These are phyloP conservation scores for Camelina hispida DNA, from an alignment of 345 rosid species.

Conservation along the genomic window DNA sequence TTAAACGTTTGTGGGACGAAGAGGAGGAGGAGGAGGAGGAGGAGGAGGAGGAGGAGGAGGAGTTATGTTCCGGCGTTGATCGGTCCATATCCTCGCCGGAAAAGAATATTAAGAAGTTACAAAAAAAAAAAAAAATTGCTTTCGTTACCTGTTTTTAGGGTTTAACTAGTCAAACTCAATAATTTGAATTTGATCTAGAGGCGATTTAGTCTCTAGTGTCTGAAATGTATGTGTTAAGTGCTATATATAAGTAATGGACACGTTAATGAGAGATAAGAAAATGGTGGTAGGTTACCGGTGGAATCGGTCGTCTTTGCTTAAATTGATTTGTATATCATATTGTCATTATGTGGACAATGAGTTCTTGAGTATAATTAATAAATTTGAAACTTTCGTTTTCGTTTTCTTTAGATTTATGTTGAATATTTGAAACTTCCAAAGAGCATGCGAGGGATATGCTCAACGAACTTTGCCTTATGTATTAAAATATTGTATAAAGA, in stretches of 20 bases:
- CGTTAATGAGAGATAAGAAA: slow-evolving; percentile 32
- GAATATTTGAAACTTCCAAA: slow-evolving; percentile 31
- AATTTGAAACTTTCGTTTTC: slow-evolving; percentile 25
- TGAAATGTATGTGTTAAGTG: slow-evolving; percentile 7
- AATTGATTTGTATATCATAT: slow-evolving; percentile 16
- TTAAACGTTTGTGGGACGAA: slow-evolving; percentile 48
- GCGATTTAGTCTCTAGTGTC: slow-evolving; percentile 29
- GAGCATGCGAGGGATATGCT: slow-evolving; percentile 23
- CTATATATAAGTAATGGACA: slow-evolving; percentile 25
- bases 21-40: slow-evolving; percentile 16
- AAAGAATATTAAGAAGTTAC: neutral
- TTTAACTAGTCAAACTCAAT: slow-evolving; percentile 28
- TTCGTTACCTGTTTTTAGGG: neutral
- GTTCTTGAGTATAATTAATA: slow-evolving; percentile 5
- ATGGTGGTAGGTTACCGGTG: slow-evolving; percentile 39
- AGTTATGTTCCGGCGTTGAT: slow-evolving; percentile 39
- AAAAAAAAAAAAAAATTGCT: neutral
- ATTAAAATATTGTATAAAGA: neutral
- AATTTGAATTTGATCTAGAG: neutral
- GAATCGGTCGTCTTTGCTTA: slow-evolving; percentile 40
- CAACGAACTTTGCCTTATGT: slow-evolving; percentile 5
- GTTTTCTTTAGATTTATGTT: neutral
- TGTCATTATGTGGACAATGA: slow-evolving; percentile 9
- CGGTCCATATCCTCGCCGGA: slow-evolving; percentile 33
- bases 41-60: slow-evolving; percentile 16